A percentile compares a stretch with the other conserved stretches of the same genome.
These are phyloP conservation scores for Phytophthora boehmeriae DNA, from an alignment of 352 stramenopile genomes.

Conservation along the genomic window DNA sequence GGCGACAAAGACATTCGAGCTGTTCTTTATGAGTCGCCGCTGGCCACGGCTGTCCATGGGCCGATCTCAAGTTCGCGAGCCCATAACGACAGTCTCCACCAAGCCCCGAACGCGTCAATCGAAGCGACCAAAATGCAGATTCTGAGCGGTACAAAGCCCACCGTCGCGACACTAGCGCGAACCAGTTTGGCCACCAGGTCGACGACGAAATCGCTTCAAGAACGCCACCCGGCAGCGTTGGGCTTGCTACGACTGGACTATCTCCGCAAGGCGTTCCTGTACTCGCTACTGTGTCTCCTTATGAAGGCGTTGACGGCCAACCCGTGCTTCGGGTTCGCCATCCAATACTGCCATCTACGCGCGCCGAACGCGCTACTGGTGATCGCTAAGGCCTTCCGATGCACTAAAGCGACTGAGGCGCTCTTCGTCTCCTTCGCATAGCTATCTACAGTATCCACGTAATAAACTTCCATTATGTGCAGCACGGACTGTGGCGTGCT, in stretches of 20 bases:
- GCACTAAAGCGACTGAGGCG: slow-evolving; percentile 18
- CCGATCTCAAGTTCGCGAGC: not conserved
- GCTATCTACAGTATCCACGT: not conserved
- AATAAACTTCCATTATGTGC: too few relatives aligned
- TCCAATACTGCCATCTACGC: slow-evolving; percentile 33
- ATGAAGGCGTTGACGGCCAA: slow-evolving; percentile 23
- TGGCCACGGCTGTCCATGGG: slow-evolving; percentile 3
- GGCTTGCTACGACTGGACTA: slow-evolving; percentile 28
- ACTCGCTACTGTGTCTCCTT: slow-evolving; percentile 26
- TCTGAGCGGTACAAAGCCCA: not conserved
- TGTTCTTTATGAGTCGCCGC: not conserved
- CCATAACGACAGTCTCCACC: slow-evolving; percentile 19
- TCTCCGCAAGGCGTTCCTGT: slow-evolving; percentile 30
- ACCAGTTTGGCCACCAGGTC: slow-evolving; percentile 3
- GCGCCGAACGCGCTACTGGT: slow-evolving; percentile 23
- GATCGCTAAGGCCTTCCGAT: slow-evolving; percentile 29
- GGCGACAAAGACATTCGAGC: slow-evolving; percentile 17
- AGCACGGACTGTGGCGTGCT: too few relatives aligned
- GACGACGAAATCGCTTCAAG: too few relatives aligned
- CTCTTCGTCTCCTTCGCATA: slow-evolving; percentile 35
- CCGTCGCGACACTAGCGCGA: not conserved
- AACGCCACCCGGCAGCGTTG: not conserved
- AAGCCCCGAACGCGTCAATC: not conserved
- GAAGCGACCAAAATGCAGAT: slow-evolving; percentile 14
- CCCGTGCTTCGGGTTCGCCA: slow-evolving; percentile 27